Evolutionary conservation across 805 yeast species (phyloP), one percentile per base, ranked within the genome.

Genomic region (Candida insectalens): DNA sequence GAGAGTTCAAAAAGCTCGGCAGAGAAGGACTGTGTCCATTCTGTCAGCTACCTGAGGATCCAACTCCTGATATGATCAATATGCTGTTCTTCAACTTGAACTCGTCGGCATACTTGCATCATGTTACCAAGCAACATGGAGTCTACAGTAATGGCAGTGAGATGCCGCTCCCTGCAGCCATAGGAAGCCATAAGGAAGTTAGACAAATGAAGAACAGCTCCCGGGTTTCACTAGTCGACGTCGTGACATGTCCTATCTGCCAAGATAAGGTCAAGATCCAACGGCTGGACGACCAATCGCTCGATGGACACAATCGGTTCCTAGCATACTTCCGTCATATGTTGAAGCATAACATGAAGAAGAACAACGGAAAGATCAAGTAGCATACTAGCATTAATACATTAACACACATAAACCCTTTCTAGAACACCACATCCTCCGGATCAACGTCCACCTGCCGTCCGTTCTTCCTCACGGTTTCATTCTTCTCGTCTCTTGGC

Each of bases 401-500:
- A 5, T 13, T 12, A 20, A 27, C 18, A 16, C 15, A 12, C 0
- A 14, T 28, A n/a, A 14, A 17, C 14, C 5, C 10, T 19, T 17
- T 5, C 49, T 51, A 79, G 49, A 80, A 81, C 13, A 55, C 62
- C 1, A 80, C 70, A 34, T 83, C 89, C 25, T 73, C 67, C 0
- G 94, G 92, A 33, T 72, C 56, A 12, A 77, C 81, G 41, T 72
- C 62, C 21, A 64, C 63, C 17, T 68, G 65, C 18, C 74, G 64
- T 0, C 94, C 94, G 46, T 81, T 68, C 1, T 55, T 53, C 36
- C 89, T 51, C 3, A 74, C 62, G 13, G 82, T 73, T 40, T 67
- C 69, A 7, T 58, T 42, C 1, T 71, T 64, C 1, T 49, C 47
- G 49, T 83, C 89, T 35, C 84, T 56, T 4, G 62, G 63, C 57